A percentile compares a stretch with the other conserved stretches of the same genome.
Conservation (phyloP, 352 stramenopile genomes). For the Sclerospora graminicola region DNA sequence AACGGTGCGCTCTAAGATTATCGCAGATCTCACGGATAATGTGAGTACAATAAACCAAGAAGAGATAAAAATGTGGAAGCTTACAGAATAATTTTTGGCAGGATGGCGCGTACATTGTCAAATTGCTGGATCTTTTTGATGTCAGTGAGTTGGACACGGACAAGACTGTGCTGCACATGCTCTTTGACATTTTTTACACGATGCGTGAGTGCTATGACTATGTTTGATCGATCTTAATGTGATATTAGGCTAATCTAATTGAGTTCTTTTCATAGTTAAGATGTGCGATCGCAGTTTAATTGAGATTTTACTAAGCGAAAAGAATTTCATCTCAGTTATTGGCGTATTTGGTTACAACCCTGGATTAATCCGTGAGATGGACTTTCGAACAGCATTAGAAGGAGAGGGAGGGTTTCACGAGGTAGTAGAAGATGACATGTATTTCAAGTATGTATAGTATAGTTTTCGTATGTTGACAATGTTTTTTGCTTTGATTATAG, state of each 20-base stretch:
- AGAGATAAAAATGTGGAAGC: too few species aligned
- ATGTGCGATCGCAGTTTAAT: constrained; percentile 58
- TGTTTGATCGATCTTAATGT: not conserved
- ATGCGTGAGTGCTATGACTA: constrained; percentile 25
- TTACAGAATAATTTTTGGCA: constrained; percentile 3
- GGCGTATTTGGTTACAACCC: constrained; percentile 77
- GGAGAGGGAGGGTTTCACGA: constrained; percentile 54
- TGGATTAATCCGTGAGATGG: constrained; percentile 57
- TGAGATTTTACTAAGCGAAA: constrained; percentile 58
- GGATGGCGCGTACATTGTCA: constrained; percentile 64
- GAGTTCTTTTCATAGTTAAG: constrained; percentile 35
- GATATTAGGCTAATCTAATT: not conserved
- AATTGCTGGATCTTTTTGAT: constrained; percentile 67
- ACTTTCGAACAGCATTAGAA: constrained; percentile 61
- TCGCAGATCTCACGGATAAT: constrained; percentile 36
- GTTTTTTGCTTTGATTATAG: constrained; percentile 12
- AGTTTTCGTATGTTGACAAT: too few species aligned
- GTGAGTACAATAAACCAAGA: too few species aligned
- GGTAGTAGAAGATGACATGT: constrained; percentile 13
- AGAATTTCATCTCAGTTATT: constrained; percentile 75
- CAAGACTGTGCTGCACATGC: constrained; percentile 39
- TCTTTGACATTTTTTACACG: constrained; percentile 73
- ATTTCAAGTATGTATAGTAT: too few species aligned
- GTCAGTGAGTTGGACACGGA: constrained; percentile 57
- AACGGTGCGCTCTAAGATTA: constrained; percentile 37